Conservation (phyloP, 2,329 filamentous ascomycete genomes). For the Ophiostoma montium region DNA sequence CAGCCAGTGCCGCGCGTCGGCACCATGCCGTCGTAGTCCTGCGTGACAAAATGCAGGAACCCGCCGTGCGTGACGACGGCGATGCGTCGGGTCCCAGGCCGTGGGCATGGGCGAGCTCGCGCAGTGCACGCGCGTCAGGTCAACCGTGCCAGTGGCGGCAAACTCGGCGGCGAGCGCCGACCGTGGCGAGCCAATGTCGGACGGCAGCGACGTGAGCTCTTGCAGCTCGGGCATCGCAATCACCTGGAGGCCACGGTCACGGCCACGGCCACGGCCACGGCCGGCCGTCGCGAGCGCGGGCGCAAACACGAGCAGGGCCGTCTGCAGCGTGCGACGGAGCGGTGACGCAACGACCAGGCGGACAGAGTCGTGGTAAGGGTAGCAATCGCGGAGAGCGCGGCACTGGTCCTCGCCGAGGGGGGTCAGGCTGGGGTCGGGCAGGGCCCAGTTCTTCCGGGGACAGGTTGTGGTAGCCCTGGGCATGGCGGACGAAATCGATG, state of each 20-base stretch:
- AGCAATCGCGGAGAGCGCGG: slow-evolving; percentile 41
- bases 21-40: slow-evolving; percentile 57
- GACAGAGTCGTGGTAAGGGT: slow-evolving; percentile 50
- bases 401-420: slow-evolving; percentile 65
- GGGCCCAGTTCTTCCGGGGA: slow-evolving; percentile 48
- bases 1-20: slow-evolving; percentile 44
- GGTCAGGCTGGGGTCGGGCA: slow-evolving; percentile 71
- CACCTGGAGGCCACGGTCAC: slow-evolving; percentile 35
- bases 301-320: slow-evolving; percentile 56
- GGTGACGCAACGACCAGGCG: slow-evolving; percentile 66
- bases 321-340: slow-evolving; percentile 67
- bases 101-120: too few relatives aligned
- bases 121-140: slow-evolving; percentile 45
- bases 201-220: slow-evolving; percentile 60
- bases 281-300: slow-evolving; percentile 26
- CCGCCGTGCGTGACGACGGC: slow-evolving; percentile 8
- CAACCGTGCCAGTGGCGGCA: slow-evolving; percentile 38
- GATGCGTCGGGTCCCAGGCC: slow-evolving; percentile 59
- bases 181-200: slow-evolving; percentile 56
- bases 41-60: slow-evolving; percentile 62
- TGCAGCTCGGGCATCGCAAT: slow-evolving; percentile 62
- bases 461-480: slow-evolving; percentile 73
- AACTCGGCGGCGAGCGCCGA: slow-evolving; percentile 47
- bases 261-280: slow-evolving; percentile 32
- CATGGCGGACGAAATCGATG: slow-evolving; percentile 58